Conservation (phyloP, 2,329 filamentous ascomycete genomes). For the Epichloe glyceriae region DNA sequence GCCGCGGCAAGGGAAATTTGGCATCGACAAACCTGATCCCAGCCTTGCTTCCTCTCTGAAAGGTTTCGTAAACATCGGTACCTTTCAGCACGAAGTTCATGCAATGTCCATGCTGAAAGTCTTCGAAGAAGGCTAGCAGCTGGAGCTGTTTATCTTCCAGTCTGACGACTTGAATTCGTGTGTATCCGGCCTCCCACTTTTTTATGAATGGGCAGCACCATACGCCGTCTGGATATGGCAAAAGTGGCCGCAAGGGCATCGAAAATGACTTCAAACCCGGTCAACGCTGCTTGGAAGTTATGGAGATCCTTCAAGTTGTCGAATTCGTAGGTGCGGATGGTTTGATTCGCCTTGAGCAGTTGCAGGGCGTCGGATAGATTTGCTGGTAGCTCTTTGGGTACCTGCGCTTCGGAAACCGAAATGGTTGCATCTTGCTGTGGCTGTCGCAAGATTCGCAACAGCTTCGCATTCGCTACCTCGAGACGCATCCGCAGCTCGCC, state of each 20-base stretch:
- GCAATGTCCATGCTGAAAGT: slow-evolving; percentile 74
- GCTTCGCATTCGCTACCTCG: slow-evolving; percentile 46
- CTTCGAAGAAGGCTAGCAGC: slow-evolving; percentile 75
- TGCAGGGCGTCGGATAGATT: slow-evolving; percentile 53
- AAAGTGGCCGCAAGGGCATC: slow-evolving; percentile 62
- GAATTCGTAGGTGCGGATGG: slow-evolving; percentile 61
- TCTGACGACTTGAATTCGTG: slow-evolving; percentile 63
- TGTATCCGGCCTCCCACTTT: slow-evolving; percentile 81
- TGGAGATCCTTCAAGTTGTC: slow-evolving; percentile 57
- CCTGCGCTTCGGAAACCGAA: slow-evolving; percentile 56
- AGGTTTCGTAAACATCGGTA: slow-evolving; percentile 69
- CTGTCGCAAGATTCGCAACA: slow-evolving; percentile 55
- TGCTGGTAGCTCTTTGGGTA: slow-evolving; percentile 46
- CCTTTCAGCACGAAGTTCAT: slow-evolving; percentile 82
- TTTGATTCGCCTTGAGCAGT: slow-evolving; percentile 41
- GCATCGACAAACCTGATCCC: slow-evolving; percentile 75
- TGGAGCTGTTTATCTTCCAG: slow-evolving; percentile 63
- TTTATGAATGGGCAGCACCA: slow-evolving; percentile 88
- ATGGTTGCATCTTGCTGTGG: slow-evolving; percentile 67
- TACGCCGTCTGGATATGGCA: slow-evolving; percentile 69
- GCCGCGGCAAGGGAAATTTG: slow-evolving; percentile 71
- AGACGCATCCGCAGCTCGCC: slow-evolving; percentile 59
- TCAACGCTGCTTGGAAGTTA: slow-evolving; percentile 64
- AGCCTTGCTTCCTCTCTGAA: slow-evolving; percentile 50
- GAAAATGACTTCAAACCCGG: slow-evolving; percentile 65